A percentile compares a stretch with the other conserved stretches of the same genome.
phyloP scores from a whole-genome alignment of 768 basidiomycete genomes.

The Polyporus arcularius region DNA sequence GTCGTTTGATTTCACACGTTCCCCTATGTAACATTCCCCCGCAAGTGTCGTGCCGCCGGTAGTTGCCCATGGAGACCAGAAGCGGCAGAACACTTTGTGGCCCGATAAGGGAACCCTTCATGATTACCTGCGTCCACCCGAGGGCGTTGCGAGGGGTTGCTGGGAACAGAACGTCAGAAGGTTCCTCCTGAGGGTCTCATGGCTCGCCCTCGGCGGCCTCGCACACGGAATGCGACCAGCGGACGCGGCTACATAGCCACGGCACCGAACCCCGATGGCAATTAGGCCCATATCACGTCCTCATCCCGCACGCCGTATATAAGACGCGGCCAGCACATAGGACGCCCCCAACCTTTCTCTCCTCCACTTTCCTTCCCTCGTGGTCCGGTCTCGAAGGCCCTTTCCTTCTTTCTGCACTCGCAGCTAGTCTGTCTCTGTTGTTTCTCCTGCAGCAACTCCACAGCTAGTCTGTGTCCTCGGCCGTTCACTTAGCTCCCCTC shows the following conservation, averaged over 20 bases:
- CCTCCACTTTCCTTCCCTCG: slow-evolving; percentile 21
- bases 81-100: not conserved
- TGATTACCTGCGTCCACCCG: slow-evolving; percentile 3
- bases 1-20: no score
- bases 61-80: not conserved
- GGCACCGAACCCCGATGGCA: not conserved
- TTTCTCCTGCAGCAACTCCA: slow-evolving; percentile 19
- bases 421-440: slow-evolving; percentile 24
- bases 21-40: no score
- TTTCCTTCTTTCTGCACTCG: slow-evolving; percentile 17
- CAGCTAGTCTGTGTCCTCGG: slow-evolving; percentile 18
- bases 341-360: slow-evolving; percentile 11
- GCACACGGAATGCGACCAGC: no score
- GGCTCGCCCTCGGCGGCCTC: not conserved
- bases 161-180: slow-evolving; percentile 15
- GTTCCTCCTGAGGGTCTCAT: not conserved
- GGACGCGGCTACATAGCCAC: not conserved
- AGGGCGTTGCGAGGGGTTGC: slow-evolving; percentile 4
- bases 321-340: not conserved
- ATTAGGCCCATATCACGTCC: no score
- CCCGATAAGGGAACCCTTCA: slow-evolving; percentile 1
- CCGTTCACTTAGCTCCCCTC: not conserved
- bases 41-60: slow-evolving; percentile 3
- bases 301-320: not conserved
- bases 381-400: slow-evolving; percentile 23